Evolutionary conservation across 2,329 filamentous ascomycete species (phyloP).

Genomic region (Lecanosticta acicola): DNA sequence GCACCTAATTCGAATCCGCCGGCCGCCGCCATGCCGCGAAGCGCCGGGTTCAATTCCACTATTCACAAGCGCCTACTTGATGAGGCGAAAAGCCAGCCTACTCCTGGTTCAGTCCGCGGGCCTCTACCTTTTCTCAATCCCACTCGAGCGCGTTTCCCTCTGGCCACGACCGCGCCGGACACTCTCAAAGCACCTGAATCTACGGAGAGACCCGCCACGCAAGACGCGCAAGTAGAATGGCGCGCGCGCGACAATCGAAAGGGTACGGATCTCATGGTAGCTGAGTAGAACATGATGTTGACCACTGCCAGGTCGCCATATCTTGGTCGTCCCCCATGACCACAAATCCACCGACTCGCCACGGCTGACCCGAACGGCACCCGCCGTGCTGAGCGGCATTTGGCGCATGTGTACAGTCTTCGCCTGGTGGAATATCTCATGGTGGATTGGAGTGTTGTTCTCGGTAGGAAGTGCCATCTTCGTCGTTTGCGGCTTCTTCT

Average conservation of each 20-base stretch:
- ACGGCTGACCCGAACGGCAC: slow-evolving; percentile 30
- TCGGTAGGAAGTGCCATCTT: slow-evolving; percentile 44
- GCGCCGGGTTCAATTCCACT: not conserved
- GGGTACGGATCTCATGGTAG: not conserved
- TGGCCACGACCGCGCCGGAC: not conserved
- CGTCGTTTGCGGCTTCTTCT: slow-evolving; percentile 56
- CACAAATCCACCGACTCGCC: slow-evolving; percentile 26
- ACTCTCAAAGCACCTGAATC: not conserved
- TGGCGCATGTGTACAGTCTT: slow-evolving; percentile 45
- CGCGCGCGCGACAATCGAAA: slow-evolving; percentile 10
- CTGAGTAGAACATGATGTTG: not conserved
- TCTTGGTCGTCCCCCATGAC: slow-evolving; percentile 29
- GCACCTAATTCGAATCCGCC: not conserved
- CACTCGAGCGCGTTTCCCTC: slow-evolving; percentile 3
- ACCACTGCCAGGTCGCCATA: slow-evolving; percentile 26
- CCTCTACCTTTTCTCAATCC: slow-evolving; percentile 7
- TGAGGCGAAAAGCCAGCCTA: not conserved
- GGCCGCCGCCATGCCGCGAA: not conserved
- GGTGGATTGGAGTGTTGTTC: slow-evolving; percentile 48
- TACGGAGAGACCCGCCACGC: not conserved
- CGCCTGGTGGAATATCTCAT: slow-evolving; percentile 12
- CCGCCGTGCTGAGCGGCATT: slow-evolving; percentile 36
- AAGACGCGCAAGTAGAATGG: slow-evolving; percentile 4
- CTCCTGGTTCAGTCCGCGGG: not conserved
- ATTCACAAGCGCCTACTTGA: slow-evolving; percentile 4